Base-by-base conservation (phyloP, 768 basidiomycete genomes). In the Lactifluus subvellereus region DNA sequence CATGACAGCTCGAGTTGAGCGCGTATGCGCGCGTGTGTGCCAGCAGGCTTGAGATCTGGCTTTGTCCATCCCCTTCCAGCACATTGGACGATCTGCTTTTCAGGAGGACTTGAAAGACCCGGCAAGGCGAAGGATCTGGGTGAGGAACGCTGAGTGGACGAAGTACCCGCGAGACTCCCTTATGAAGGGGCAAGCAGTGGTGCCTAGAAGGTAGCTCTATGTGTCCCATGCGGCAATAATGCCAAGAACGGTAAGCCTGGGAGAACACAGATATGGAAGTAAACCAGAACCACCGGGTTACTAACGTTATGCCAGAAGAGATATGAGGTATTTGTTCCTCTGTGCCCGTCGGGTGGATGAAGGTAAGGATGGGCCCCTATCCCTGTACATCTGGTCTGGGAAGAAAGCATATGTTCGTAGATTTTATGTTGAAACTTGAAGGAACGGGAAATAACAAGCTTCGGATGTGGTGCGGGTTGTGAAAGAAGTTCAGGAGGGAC, bases 181-280 rank as follows among this genome's bases (percentile, higher is more conserved):
- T 27, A 1, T 2, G 3, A 3, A 27, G 27, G 27, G 27, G n/a
- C n/a, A n/a, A 27, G 27, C 2, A 27, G 27, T 2, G 27, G 54
- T 60, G 55, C 38, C 38, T 33, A 50, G 14, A 60, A 16, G 40
- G 48, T 43, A 32, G 33, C 40, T 54, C 49, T 11, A 50, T 60
- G 48, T 4, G 33, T 55, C 37, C 11, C 40, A 45, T 45, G 59
- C 58, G 63, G 63, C 18, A 59, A 64, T 56, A 64, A 56, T 49
- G 35, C 62, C 57, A 43, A 55, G 48, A 54, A 56, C 33, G 48
- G 59, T 60, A 64, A 48, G 27, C 11, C 50, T 54, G 50, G 58
- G 53, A 50, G 48, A 55, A 43, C 27, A 55, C 48, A 53, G 58
- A 60, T 42, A 64, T 60, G 27, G 27, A 27, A 27, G 27, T 27